Evolutionary conservation across 1,139 yeast species (phyloP), one percentile per base, ranked within the genome.

Genomic region (Blastobotrys ciferrii): DNA sequence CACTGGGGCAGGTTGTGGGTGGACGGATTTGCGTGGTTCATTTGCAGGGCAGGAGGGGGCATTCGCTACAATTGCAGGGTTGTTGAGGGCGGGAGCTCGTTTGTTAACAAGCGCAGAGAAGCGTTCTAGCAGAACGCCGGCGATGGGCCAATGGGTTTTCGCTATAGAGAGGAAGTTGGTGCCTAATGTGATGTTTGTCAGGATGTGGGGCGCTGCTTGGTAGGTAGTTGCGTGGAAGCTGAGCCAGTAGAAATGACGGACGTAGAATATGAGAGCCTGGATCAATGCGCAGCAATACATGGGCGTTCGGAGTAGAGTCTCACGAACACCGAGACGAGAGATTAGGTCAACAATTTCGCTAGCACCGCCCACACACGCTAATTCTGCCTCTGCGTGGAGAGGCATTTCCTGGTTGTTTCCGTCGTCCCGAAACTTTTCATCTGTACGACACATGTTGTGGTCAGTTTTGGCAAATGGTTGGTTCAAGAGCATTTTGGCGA

Each of bases 231-330:
- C 40, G 14, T 36, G 17, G 28, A 36, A 36, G 12, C 25, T 36
- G 28, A 36, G 40, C 40, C 40, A 36, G 14, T 36, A 36, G 14
- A 36, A 36, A n/a, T 36, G 40, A 7, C 40, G 40, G 25, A 36
- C 11, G 18, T 36, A 23, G 40, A 36, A 36, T 12, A 36, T 13
- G 25, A 36, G 17, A 13, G 40, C 40, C 14, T 36, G 40, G 25
- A 36, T 36, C 40, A 36, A 13, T 7, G 40, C 18, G 18, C 40
- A 36, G 28, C 40, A 36, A 28, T 36, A 36, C 19, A 36, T 17
- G 5, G 40, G 40, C 14, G 40, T 36, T 36, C 28, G 17, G 3
- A 23, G 11, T 11, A 36, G 28, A 7, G 19, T 23, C 28, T 36
- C 40, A 5, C 19, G 17, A 13, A 36, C 19, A 12, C 40, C 40